Evolutionary conservation across 345 rosid genomes (phyloP).

Genomic region (Turnera subulata): DNA sequence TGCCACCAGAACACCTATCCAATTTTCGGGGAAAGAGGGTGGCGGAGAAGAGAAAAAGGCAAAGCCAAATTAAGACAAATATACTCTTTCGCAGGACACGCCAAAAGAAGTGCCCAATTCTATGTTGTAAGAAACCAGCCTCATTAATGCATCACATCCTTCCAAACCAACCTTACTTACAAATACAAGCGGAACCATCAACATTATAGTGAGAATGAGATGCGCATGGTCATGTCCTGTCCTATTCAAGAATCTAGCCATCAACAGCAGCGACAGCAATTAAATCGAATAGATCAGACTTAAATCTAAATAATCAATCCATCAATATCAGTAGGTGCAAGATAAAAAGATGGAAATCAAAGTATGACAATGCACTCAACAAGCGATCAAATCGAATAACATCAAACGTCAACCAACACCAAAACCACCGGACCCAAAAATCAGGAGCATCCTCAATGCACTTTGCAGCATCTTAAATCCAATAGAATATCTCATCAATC

Average conservation of each 20-base stretch:
- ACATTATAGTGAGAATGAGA: background rate
- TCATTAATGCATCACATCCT: background rate
- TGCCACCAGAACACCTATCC: background rate
- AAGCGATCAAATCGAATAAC: background rate
- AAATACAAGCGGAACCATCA: background rate
- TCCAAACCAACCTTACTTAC: background rate
- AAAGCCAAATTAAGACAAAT: background rate
- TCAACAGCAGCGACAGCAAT: background rate
- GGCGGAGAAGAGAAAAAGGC: background rate
- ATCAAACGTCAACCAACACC: slow-evolving; percentile 2
- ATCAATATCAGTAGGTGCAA: background rate
- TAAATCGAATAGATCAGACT: background rate
- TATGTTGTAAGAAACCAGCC: background rate
- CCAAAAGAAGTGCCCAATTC: background rate
- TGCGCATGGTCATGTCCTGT: background rate
- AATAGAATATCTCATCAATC: background rate
- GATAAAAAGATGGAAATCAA: background rate
- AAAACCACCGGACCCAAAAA: background rate
- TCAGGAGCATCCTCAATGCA: background rate
- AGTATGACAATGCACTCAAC: background rate
- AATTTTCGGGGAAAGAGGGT: background rate
- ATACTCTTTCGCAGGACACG: background rate
- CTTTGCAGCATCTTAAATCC: background rate
- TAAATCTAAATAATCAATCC: background rate
- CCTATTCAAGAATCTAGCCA: background rate